Evolutionary conservation across 768 basidiomycete genomes (phyloP).

Genomic region (Sporobolomyces phaffii): DNA sequence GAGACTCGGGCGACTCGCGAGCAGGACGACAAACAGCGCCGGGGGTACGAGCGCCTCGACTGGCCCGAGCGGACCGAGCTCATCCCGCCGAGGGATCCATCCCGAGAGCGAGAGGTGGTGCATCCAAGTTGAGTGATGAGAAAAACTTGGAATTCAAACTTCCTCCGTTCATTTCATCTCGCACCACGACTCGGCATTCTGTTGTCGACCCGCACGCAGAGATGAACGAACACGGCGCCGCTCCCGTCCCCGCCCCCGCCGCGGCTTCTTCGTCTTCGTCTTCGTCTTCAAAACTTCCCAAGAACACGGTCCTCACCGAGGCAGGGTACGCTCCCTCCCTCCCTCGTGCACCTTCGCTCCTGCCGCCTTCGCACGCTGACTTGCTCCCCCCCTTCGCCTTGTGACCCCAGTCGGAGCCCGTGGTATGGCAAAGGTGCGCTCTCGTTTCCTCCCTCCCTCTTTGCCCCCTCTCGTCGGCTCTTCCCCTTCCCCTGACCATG

Average conservation of each 20-base stretch:
- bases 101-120: neutral
- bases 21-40: neutral
- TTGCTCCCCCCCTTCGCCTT: neutral
- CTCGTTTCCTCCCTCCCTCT: neutral
- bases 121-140: neutral
- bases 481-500: neutral
- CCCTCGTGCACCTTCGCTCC: neutral
- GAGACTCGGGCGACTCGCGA: neutral
- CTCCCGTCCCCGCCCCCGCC: too few species aligned
- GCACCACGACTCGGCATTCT: neutral
- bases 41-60: neutral
- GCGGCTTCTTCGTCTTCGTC: neutral
- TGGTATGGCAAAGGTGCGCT: conserved; percentile 22
- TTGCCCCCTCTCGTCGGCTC: neutral
- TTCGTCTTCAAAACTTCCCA: neutral
- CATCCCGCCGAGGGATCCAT: neutral
- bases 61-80: neutral
- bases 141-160: neutral
- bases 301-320: conserved; percentile 31
- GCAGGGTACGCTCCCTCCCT: conserved; percentile 8
- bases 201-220: neutral
- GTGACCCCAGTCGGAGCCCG: conserved; percentile 3
- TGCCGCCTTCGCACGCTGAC: too few species aligned
- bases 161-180: neutral
- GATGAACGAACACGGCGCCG: neutral